These are phyloP conservation scores for Spirogloea muscicola DNA, from an alignment of 139 green algal genomes.

Conservation along the genomic window DNA sequence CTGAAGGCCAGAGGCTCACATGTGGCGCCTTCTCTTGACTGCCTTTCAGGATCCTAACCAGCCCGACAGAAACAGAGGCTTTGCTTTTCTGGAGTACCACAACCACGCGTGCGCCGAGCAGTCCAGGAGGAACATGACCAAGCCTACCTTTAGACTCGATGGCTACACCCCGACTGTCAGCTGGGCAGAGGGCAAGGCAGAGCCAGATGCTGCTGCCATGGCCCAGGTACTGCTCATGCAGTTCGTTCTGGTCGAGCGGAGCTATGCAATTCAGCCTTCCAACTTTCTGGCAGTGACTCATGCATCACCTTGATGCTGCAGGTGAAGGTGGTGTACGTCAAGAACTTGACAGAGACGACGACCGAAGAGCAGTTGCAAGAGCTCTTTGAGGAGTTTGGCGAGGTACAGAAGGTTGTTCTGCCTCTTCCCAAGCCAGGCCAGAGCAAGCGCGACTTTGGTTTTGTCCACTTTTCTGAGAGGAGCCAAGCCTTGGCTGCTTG, in stretches of 20 bases:
- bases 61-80: constrained; percentile 66
- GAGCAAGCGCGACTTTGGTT: constrained; percentile 69
- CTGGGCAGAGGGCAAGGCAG: constrained; percentile 25
- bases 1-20: too few relatives aligned
- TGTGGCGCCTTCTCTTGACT: too few relatives aligned
- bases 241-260: too few relatives aligned
- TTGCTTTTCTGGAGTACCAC: constrained; percentile 86
- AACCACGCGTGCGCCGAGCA: constrained; percentile 73
- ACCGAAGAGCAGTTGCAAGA: constrained; percentile 64
- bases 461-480: constrained; percentile 78
- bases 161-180: constrained; percentile 57
- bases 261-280: too few relatives aligned
- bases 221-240: constrained; percentile 34
- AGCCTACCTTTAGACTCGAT: constrained; percentile 63
- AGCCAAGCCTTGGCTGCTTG: constrained; percentile 56
- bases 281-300: too few relatives aligned
- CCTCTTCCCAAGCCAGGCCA: constrained; percentile 58
- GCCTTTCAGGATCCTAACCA: constrained; percentile 40
- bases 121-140: constrained; percentile 59
- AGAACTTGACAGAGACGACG: constrained; percentile 64
- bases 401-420: constrained; percentile 64
- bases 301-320: too few relatives aligned
- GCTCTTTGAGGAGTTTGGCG: constrained; percentile 66
- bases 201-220: constrained; percentile 32
- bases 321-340: constrained; percentile 79